Evolutionary conservation across 148 eudicot species (phyloP).

Genomic region (Fagopyrum tataricum): DNA sequence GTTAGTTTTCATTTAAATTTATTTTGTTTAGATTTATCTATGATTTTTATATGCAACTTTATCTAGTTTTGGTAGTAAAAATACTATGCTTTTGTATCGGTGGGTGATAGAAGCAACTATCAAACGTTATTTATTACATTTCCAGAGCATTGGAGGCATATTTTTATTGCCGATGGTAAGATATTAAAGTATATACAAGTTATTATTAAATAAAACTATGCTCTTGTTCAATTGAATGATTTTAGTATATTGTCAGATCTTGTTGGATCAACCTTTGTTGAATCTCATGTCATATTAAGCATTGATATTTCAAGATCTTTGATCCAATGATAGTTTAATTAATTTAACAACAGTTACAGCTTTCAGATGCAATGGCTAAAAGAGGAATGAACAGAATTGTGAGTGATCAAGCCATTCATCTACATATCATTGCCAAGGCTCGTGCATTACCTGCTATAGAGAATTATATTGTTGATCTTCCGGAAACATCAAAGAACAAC

Average conservation of each 20-base stretch:
- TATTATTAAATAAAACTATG: no score
- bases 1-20: no score
- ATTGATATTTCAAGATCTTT: neutral
- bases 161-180: no score
- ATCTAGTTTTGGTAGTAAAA: no score
- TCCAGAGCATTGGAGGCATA: no score
- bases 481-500: conserved; percentile 57
- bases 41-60: no score
- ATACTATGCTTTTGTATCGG: no score
- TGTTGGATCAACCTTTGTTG: neutral
- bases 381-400: conserved; percentile 86
- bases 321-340: neutral
- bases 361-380: conserved; percentile 69
- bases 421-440: conserved; percentile 80
- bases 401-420: conserved; percentile 87
- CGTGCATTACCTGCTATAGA: conserved; percentile 74
- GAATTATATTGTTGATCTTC: conserved; percentile 62
- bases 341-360: conserved; percentile 33
- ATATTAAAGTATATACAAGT: no score
- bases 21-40: no score
- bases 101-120: no score
- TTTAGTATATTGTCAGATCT: neutral
- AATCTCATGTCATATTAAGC: neutral
- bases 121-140: no score
- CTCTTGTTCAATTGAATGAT: no score